Conservation (phyloP, 2,329 filamentous ascomycete species). For the Diplocarpon mali region DNA sequence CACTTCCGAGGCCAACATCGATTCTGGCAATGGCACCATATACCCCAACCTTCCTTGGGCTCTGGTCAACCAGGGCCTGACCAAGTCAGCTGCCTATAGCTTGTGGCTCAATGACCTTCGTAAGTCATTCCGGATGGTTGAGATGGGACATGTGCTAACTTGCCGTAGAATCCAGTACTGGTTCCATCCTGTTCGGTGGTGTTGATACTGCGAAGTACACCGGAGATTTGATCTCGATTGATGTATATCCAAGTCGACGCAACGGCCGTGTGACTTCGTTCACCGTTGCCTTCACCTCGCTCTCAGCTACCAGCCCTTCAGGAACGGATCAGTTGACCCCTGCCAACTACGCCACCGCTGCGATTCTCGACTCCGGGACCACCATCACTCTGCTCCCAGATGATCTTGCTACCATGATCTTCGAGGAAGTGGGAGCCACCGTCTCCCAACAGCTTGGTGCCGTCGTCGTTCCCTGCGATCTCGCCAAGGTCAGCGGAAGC, state of each 20-base stretch:
- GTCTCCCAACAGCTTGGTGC: conserved; percentile 33
- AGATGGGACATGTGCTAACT: conserved; percentile 7
- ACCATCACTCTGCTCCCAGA: conserved; percentile 56
- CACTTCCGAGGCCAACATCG: conserved; percentile 34
- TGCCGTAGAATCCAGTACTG: conserved; percentile 22
- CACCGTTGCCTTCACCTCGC: conserved; percentile 26
- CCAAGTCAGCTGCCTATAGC: conserved; percentile 32
- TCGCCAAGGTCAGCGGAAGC: conserved; percentile 30
- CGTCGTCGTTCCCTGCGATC: conserved; percentile 38
- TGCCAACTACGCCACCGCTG: conserved; percentile 31
- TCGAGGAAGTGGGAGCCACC: conserved; percentile 35
- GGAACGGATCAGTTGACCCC: conserved; percentile 31
- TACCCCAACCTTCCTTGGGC: conserved; percentile 26
- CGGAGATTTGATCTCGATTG: conserved; percentile 28
- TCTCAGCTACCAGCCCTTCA: conserved; percentile 23
- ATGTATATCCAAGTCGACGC: conserved; percentile 20
- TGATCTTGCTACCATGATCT: conserved; percentile 37
- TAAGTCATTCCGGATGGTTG: conserved; percentile 11
- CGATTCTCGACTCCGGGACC: conserved; percentile 56
- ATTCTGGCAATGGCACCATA: conserved; percentile 33
- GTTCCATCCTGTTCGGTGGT: conserved; percentile 34
- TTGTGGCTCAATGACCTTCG: conserved; percentile 29
- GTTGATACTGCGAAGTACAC: conserved; percentile 36
- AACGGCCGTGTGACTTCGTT: conserved; percentile 19
- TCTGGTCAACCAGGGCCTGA: conserved; percentile 32